phyloP scores from a whole-genome alignment of 2,329 filamentous ascomycete species.

The Aspergillus fumigatus region DNA sequence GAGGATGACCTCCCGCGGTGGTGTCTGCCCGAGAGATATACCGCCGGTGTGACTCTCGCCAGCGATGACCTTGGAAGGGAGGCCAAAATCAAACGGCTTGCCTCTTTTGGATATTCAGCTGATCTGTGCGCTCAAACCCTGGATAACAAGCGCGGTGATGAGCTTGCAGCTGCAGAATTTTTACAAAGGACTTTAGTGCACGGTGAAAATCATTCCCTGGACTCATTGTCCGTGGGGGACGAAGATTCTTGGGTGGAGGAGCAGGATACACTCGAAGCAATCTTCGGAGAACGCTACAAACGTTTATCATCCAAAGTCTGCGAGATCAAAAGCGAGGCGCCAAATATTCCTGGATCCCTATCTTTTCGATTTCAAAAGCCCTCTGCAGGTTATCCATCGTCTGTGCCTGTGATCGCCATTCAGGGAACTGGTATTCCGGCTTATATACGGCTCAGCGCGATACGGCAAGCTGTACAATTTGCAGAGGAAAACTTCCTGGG shows the following conservation, averaged over 20 bases:
- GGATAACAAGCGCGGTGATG: slow-evolving; percentile 65
- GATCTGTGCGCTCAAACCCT: slow-evolving; percentile 79
- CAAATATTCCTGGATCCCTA: slow-evolving; percentile 42
- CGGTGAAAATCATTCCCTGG: slow-evolving; percentile 28
- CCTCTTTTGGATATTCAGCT: slow-evolving; percentile 75
- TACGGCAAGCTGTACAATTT: slow-evolving; percentile 70
- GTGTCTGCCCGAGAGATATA: slow-evolving; percentile 88
- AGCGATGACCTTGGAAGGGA: slow-evolving; percentile 77
- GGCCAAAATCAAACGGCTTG: slow-evolving; percentile 73
- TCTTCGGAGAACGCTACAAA: slow-evolving; percentile 71
- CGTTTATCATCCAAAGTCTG: slow-evolving; percentile 60
- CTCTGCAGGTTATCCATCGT: slow-evolving; percentile 63
- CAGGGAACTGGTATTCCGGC: slow-evolving; percentile 68
- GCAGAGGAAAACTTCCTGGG: slow-evolving; percentile 67
- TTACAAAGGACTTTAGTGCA: slow-evolving; percentile 67
- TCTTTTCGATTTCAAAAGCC: slow-evolving; percentile 66
- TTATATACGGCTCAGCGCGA: slow-evolving; percentile 86
- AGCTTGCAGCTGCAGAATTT: slow-evolving; percentile 71
- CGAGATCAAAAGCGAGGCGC: slow-evolving; percentile 61
- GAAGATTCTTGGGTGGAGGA: slow-evolving; percentile 76
- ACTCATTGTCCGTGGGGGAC: slow-evolving; percentile 27
- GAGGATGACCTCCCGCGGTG: slow-evolving; percentile 93
- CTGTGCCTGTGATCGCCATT: slow-evolving; percentile 65
- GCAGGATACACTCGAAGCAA: slow-evolving; percentile 74
- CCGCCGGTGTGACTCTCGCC: slow-evolving; percentile 81